Evolutionary conservation across 495 filamentous ascomycete genomes (phyloP), one percentile per base, ranked within the genome.

Genomic region (Xanthoparmelia taractica): DNA sequence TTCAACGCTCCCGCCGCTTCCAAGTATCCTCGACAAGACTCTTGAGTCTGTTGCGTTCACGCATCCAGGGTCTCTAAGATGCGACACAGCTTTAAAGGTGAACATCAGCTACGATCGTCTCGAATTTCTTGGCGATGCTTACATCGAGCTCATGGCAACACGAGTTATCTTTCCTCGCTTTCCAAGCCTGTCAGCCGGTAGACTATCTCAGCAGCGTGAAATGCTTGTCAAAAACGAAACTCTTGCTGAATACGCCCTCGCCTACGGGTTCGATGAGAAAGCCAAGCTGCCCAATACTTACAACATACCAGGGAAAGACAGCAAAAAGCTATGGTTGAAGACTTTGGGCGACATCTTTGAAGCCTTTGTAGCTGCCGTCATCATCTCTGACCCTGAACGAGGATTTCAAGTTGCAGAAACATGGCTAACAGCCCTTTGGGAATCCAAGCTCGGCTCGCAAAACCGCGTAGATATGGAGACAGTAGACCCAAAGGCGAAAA

Each of bases 321-420:
- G 74, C 45, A 68, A 67, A 4, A 71, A 73, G 15, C 69, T 77
- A 58, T 67, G 73, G 12, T 75, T 67, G 33, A 96, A 96, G 71
- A 83, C 86, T 23, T 75, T 85, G 56, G 92, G 85, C 12, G 92
- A 96, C 72, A 80, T 96, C 12, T 92, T 96, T 69, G 92, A 96
- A 73, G 87, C 92, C 2, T 96, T 93, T 71, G 82, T 92, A 13
- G 92, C 89, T 25, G 91, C 88, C 17, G 71, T 90, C 31, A 80
- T 95, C 52, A 73, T 91, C 12, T 85, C 84, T 17, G 79, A 88
- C 68, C 74, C 83, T 0, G 72, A 69, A 15, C 68, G 82, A 48
- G 91, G 91, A 10, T 80, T 87, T 57, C 63, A 69, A 58, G 77
- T 76, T 20, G 86, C 78, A 11, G 79, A 86, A 59, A 66, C 78